Percentiles rank a stretch among this genome's conserved stretches.
phyloP scores from a whole-genome alignment of 345 rosid species.

The Barbarea vulgaris region DNA sequence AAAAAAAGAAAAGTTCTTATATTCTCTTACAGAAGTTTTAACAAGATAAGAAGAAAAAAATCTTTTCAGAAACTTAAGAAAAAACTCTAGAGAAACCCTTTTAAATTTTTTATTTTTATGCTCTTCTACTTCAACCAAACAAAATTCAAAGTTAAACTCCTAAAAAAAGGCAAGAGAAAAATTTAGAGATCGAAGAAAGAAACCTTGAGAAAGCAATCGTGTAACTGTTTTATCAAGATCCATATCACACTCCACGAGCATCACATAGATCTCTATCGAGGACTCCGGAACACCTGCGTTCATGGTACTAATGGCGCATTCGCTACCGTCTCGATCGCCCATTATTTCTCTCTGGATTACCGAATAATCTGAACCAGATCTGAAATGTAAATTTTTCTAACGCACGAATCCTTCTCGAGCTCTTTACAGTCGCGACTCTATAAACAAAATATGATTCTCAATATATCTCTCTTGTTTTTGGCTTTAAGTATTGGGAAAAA shows the following conservation, averaged over 20 bases:
- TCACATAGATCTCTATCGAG: constrained; percentile 84
- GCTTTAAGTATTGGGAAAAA: neutral
- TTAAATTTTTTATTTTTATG: neutral
- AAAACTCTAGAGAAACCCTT: neutral
- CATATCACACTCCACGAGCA: constrained; percentile 89
- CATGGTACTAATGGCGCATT: constrained; percentile 48
- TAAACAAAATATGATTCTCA: neutral
- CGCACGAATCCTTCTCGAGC: neutral
- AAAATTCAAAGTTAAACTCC: constrained; percentile 2
- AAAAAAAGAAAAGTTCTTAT: neutral
- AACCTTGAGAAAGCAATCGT: constrained; percentile 95
- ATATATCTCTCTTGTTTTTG: neutral
- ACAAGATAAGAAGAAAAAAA: neutral
- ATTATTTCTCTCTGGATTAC: neutral
- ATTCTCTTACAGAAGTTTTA: constrained; percentile 29
- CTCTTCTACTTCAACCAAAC: neutral
- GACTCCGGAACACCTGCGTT: constrained; percentile 62
- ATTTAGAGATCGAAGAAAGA: neutral
- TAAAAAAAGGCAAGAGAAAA: neutral
- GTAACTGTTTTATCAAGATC: constrained; percentile 90
- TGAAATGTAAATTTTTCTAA: neutral
- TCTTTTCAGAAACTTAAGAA: neutral
- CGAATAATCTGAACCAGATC: constrained; percentile 1
- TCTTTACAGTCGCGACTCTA: neutral
- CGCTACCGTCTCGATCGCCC: constrained; percentile 59